A percentile compares a stretch with the other conserved stretches of the same genome.
Evolutionary conservation across 2,329 filamentous ascomycete genomes (phyloP).

Genomic region (Diaporthe vaccinii): DNA sequence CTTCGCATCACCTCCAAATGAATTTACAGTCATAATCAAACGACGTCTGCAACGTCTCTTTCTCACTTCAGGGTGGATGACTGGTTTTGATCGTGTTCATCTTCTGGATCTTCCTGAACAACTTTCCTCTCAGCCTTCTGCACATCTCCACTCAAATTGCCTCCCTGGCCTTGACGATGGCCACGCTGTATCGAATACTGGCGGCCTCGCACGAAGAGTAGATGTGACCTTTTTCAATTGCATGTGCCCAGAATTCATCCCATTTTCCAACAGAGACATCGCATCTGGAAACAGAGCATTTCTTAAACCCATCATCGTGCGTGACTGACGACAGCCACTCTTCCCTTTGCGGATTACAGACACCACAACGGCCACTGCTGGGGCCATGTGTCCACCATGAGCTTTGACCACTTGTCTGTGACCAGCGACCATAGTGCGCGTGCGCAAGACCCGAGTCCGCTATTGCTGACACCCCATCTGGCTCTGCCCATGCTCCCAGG

Average conservation of each 20-base stretch:
- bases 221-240: slow-evolving; percentile 1
- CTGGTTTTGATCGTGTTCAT: no score
- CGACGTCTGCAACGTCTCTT: no score
- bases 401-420: not conserved
- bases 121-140: not conserved
- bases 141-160: not conserved
- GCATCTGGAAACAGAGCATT: not conserved
- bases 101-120: no score
- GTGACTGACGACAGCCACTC: not conserved
- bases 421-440: not conserved
- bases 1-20: no score
- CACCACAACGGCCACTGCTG: not conserved
- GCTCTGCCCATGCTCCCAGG: not conserved
- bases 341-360: not conserved
- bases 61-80: no score
- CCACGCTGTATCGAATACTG: not conserved
- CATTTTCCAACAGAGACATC: not conserved
- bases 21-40: no score
- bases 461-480: not conserved
- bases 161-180: not conserved
- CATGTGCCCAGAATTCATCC: slow-evolving; percentile 13
- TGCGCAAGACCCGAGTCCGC: slow-evolving; percentile 16
- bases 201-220: not conserved
- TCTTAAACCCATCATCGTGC: no score
- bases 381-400: no score